Percentiles rank a stretch among this genome's conserved stretches.
Conservation (phyloP, 2,329 filamentous ascomycete genomes). For the Fusarium continuum region DNA sequence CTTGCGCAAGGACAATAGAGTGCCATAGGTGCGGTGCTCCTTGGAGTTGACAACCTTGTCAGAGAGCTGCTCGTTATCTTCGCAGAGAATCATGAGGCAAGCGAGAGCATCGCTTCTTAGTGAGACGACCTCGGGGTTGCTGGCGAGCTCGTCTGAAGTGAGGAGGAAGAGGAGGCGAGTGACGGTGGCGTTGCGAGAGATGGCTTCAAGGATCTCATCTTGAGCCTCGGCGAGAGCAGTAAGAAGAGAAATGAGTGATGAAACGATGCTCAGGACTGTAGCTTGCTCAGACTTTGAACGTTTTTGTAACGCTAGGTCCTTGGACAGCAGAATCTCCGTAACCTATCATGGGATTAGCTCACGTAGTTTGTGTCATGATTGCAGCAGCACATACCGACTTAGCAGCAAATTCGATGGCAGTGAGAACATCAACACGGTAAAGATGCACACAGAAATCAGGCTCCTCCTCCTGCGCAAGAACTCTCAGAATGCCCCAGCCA, state of each 20-base stretch:
- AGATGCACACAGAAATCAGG: constrained; percentile 73
- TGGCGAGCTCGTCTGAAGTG: constrained; percentile 54
- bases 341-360: constrained; percentile 49
- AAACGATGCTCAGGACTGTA: constrained; percentile 63
- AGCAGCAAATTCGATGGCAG: constrained; percentile 66
- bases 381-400: constrained; percentile 55
- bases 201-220: constrained; percentile 66
- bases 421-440: constrained; percentile 68
- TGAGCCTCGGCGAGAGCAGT: constrained; percentile 65
- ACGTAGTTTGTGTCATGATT: neutral
- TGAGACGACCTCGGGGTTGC: constrained; percentile 53
- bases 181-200: constrained; percentile 60
- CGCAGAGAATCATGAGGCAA: constrained; percentile 66
- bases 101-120: constrained; percentile 60
- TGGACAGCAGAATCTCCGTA: constrained; percentile 53
- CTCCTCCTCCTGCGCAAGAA: constrained; percentile 70
- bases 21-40: constrained; percentile 57
- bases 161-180: constrained; percentile 65
- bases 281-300: constrained; percentile 62
- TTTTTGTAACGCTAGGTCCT: constrained; percentile 56
- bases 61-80: constrained; percentile 66
- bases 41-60: constrained; percentile 62
- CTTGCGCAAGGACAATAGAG: constrained; percentile 59
- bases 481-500: constrained; percentile 73
- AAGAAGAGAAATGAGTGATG: constrained; percentile 63